A percentile compares a stretch with the other conserved stretches of the same genome.
phyloP scores from a whole-genome alignment of 2,329 filamentous ascomycete genomes.

The Tolypocladium sp. region DNA sequence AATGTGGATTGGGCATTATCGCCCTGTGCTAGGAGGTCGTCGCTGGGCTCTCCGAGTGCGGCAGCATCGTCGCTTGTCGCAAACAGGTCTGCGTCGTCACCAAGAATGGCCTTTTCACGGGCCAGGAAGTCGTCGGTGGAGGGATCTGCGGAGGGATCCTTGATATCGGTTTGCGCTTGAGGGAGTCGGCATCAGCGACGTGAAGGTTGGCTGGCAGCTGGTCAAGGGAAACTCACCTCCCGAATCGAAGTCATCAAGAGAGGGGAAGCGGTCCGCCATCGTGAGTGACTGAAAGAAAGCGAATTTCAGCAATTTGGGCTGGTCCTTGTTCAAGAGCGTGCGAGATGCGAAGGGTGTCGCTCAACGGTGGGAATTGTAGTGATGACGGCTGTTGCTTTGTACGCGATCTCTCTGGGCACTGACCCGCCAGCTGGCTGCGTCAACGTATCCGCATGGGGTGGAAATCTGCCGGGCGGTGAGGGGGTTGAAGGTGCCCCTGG shows the following conservation, averaged over 20 bases:
- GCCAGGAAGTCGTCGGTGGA: slow-evolving; percentile 79
- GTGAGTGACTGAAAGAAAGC: background rate
- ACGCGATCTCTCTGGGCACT: background rate
- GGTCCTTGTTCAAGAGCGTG: background rate
- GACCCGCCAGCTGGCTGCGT: background rate
- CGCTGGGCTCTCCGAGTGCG: slow-evolving; percentile 53
- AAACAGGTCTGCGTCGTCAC: slow-evolving; percentile 91
- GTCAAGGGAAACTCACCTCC: slow-evolving; percentile 35
- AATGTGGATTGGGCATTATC: slow-evolving; percentile 50
- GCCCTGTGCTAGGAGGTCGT: slow-evolving; percentile 65
- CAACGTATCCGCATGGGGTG: slow-evolving; percentile 11
- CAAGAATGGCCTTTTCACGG: slow-evolving; percentile 81
- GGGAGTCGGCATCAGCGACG: slow-evolving; percentile 10
- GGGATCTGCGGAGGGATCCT: slow-evolving; percentile 45
- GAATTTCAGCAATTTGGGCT: background rate
- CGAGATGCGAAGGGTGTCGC: background rate
- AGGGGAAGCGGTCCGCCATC: slow-evolving; percentile 75
- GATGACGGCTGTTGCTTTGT: background rate
- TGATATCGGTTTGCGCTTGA: slow-evolving; percentile 59
- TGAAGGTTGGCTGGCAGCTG: background rate
- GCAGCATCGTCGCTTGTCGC: slow-evolving; percentile 63
- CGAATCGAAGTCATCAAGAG: slow-evolving; percentile 68
- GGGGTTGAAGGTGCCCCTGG: background rate
- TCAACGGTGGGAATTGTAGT: background rate
- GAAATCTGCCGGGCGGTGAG: slow-evolving; percentile 28